Evolutionary conservation across 1,284 basidiomycete genomes (phyloP).

Genomic region (Singerocomus inundabilis): DNA sequence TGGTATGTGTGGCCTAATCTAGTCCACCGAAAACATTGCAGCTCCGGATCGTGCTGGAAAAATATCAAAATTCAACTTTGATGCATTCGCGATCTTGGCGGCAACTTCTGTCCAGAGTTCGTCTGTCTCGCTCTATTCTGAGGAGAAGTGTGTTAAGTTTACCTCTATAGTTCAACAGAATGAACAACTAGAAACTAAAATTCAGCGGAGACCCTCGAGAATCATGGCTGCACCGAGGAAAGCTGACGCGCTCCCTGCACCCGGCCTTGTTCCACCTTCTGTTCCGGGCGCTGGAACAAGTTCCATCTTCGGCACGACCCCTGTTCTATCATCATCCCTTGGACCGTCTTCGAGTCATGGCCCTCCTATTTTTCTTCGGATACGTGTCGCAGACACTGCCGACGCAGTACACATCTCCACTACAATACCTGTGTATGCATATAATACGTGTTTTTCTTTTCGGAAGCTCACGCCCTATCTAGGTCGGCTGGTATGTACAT

Average conservation of each 20-base stretch:
- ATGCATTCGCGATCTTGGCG: slow-evolving; percentile 85
- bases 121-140: slow-evolving; percentile 19
- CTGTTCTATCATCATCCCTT: slow-evolving; percentile 59
- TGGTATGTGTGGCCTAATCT: not conserved
- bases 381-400: slow-evolving; percentile 73
- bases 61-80: slow-evolving; percentile 87
- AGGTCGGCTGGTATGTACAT: slow-evolving; percentile 96
- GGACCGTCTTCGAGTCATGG: slow-evolving; percentile 69
- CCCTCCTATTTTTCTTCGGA: slow-evolving; percentile 76
- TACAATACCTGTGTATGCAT: slow-evolving; percentile 81
- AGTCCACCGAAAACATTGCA: slow-evolving; percentile 33
- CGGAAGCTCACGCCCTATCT: not conserved
- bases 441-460: not conserved
- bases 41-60: slow-evolving; percentile 88
- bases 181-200: slow-evolving; percentile 69
- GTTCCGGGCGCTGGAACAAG: slow-evolving; percentile 22
- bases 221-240: slow-evolving; percentile 64
- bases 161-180: slow-evolving; percentile 75
- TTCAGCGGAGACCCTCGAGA: slow-evolving; percentile 73
- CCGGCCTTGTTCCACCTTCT: slow-evolving; percentile 27
- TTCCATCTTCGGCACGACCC: slow-evolving; percentile 43
- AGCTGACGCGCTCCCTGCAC: slow-evolving; percentile 28
- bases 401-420: slow-evolving; percentile 83
- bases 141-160: not conserved
- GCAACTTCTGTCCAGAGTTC: slow-evolving; percentile 76